Evolutionary conservation across 1,139 yeast genomes (phyloP), one percentile per base, ranked within the genome.

Genomic region (Blastobotrys aristatus): DNA sequence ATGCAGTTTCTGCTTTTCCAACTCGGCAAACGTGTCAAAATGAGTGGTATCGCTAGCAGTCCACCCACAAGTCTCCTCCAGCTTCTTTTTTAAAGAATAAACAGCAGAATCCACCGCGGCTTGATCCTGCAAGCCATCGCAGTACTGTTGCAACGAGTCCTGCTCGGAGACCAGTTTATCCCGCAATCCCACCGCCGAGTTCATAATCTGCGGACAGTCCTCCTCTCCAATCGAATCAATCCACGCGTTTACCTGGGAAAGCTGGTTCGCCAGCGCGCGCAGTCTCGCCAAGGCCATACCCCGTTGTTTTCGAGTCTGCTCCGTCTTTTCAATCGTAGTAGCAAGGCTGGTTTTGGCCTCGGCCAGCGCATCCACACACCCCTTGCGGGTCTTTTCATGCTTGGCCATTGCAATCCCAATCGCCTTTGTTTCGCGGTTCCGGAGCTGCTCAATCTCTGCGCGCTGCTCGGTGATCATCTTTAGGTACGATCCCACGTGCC

Each of bases 401-500:
- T 54, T 54, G 2, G 51, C 53, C 14, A 62, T 48, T 1, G 65
- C 64, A 14, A 47, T 41, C 3, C 72, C 70, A 2, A 76, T 66
- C 41, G 74, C 68, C 24, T 65, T 62, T 1, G 65, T 52, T 57
- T 84, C 90, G 44, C 88, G 70, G 0, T 63, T 61, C 50, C 86
- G 70, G 46, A 87, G 70, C 51, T 82, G 85, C 42, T 81, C 86
- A 49, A 89, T 87, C 63, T 86, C 92, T 50, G 75, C 77, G 54
- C 81, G 80, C 59, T 87, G 95, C 57, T 85, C 90, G 2, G 90
- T 80, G 34, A 89, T 88, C 82, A 86, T 84, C 65, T 84, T 84
- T 60, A 87, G 69, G 61, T 89, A 89, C 1, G 94, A 83, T 0
- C 95, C 90, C 39, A 90, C 95, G 66, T 89, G 96, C 41, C 95